These are phyloP conservation scores for Boletus vermiculosoides DNA, from an alignment of 768 basidiomycete species.

Conservation along the genomic window DNA sequence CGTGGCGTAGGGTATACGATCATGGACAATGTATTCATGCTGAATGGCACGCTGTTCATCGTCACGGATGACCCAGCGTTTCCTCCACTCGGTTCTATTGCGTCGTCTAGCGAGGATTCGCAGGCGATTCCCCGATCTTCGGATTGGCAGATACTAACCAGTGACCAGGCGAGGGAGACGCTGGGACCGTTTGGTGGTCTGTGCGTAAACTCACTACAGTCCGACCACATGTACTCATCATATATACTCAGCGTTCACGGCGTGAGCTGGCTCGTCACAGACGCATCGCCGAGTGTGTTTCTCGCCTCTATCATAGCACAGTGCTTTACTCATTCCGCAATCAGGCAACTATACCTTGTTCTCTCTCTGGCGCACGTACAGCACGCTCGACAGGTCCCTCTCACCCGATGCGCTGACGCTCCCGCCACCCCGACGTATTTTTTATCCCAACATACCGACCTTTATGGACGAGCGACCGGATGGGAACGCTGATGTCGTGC, in stretches of 20 bases:
- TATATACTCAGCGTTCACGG: conserved; percentile 53
- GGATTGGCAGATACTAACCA: conserved; percentile 63
- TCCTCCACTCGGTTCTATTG: conserved; percentile 54
- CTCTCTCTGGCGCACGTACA: conserved; percentile 76
- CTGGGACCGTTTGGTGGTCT: conserved; percentile 55
- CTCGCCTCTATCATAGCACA: neutral
- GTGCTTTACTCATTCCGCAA: conserved; percentile 2
- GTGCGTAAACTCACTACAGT: conserved; percentile 35
- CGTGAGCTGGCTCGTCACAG: conserved; percentile 65
- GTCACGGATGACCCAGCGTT: conserved; percentile 67
- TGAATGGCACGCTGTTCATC: conserved; percentile 69
- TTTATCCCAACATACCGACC: conserved; percentile 68
- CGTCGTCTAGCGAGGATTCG: conserved; percentile 36
- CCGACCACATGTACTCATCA: neutral
- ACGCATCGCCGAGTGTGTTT: conserved; percentile 49
- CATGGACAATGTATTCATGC: conserved; percentile 76
- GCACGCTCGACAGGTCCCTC: conserved; percentile 52
- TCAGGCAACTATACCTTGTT: conserved; percentile 69
- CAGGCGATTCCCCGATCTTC: conserved; percentile 42
- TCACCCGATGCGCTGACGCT: conserved; percentile 50
- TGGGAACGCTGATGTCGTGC: conserved; percentile 33
- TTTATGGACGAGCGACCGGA: conserved; percentile 47
- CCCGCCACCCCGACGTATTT: conserved; percentile 66
- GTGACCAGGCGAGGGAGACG: conserved; percentile 43
- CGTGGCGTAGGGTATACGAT: conserved; percentile 68